Conservation (phyloP, 2,329 filamentous ascomycete species). For the Penicillium sp. region DNA sequence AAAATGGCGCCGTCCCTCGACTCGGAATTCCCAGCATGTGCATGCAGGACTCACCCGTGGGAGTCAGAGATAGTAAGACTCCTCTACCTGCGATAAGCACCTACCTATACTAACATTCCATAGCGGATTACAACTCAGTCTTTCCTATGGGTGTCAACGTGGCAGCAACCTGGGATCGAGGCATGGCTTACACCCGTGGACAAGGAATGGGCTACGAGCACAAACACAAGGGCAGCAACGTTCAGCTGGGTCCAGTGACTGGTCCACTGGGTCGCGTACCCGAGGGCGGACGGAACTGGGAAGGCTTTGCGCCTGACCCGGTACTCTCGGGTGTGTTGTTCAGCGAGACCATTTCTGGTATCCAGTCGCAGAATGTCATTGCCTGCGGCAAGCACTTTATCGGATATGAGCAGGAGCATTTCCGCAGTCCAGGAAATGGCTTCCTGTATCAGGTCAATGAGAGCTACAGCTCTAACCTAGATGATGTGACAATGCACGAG, state of each 20-base stretch:
- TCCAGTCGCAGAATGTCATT: background rate
- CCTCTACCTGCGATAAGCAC: background rate
- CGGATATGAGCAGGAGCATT: background rate
- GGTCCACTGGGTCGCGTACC: conserved; percentile 40
- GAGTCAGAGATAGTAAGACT: conserved; percentile 9
- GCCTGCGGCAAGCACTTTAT: conserved; percentile 2
- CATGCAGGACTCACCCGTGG: conserved; percentile 9
- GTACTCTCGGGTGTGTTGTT: conserved; percentile 41
- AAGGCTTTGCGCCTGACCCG: conserved; percentile 46
- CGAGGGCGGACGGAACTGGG: conserved; percentile 29
- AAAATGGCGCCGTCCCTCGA: conserved; percentile 13
- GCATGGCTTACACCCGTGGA: conserved; percentile 7
- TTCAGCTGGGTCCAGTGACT: conserved; percentile 23
- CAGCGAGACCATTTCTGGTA: conserved; percentile 50
- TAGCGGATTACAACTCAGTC: conserved; percentile 13
- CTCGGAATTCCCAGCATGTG: conserved; percentile 13
- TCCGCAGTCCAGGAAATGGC: background rate
- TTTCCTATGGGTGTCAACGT: conserved; percentile 12
- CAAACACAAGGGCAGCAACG: conserved; percentile 11
- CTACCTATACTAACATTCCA: background rate
- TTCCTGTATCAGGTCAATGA: background rate
- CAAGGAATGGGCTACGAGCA: conserved; percentile 16
- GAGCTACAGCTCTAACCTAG: background rate
- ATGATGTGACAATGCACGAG: background rate
- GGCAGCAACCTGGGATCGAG: conserved; percentile 11